Percentiles rank a stretch among this genome's conserved stretches.
Evolutionary conservation across 2,329 filamentous ascomycete genomes (phyloP).

Genomic region (Bipolaris zeicola): DNA sequence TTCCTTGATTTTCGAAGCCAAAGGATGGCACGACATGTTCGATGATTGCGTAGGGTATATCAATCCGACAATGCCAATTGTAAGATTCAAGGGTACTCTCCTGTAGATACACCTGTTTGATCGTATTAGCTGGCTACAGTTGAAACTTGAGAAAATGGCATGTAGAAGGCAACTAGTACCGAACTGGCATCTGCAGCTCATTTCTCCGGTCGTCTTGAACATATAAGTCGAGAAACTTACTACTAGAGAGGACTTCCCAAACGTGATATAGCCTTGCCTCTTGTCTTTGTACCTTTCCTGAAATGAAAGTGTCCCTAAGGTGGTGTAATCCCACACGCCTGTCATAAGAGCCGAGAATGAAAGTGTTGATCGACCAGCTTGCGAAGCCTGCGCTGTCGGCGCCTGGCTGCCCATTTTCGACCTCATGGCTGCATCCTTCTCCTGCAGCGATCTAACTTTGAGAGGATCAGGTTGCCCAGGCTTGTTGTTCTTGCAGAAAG

Average conservation of each 20-base stretch:
- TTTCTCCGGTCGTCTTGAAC: not conserved
- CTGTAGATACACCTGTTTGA: conserved; percentile 18
- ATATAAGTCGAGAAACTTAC: not conserved
- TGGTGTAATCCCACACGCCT: conserved; percentile 52
- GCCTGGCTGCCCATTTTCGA: conserved; percentile 14
- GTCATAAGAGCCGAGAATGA: conserved; percentile 38
- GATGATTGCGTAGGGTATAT: conserved; percentile 52
- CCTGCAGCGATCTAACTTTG: conserved; percentile 29
- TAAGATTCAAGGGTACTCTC: conserved; percentile 1
- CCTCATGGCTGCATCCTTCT: conserved; percentile 30
- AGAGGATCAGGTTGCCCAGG: conserved; percentile 31
- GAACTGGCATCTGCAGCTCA: not conserved
- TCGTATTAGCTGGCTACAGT: not conserved
- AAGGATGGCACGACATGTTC: conserved; percentile 45
- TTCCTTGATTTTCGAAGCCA: conserved; percentile 20
- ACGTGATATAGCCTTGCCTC: conserved; percentile 46
- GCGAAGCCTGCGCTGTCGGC: conserved; percentile 6
- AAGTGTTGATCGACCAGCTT: conserved; percentile 28
- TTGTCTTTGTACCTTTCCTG: conserved; percentile 51
- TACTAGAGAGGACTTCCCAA: conserved; percentile 43
- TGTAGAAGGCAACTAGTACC: not conserved
- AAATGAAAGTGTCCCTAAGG: conserved; percentile 44
- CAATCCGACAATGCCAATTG: conserved; percentile 43
- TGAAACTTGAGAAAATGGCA: not conserved
- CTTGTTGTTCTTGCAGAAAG: conserved; percentile 22